These are phyloP conservation scores for Solanum clarkiae DNA, from an alignment of 257 asterid species.

Conservation along the genomic window DNA sequence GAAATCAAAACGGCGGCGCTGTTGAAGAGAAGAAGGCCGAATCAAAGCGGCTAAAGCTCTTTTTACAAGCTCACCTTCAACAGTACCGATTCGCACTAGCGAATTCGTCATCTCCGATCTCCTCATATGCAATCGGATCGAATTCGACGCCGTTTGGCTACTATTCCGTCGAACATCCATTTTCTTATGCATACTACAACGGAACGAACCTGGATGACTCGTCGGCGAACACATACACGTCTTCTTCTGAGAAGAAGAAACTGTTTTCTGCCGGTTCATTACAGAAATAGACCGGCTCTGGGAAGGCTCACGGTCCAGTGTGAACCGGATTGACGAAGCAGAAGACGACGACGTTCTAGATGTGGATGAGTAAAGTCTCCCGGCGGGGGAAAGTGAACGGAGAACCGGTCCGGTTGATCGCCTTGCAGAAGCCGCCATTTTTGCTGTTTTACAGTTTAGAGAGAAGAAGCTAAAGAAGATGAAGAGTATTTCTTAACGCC, in stretches of 20 bases:
- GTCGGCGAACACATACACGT: conserved; percentile 58
- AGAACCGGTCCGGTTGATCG: background rate
- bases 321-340: background rate
- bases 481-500: background rate
- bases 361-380: background rate
- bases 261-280: background rate
- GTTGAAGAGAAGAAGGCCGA: conserved; percentile 41
- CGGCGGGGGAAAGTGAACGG: background rate
- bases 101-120: conserved; percentile 38
- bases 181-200: conserved; percentile 45
- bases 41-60: conserved; percentile 37
- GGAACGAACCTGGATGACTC: conserved; percentile 52
- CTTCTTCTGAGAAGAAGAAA: conserved; percentile 1
- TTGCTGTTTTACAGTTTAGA: background rate
- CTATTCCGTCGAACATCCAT: background rate
- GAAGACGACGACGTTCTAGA: background rate
- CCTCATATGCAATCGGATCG: conserved; percentile 20
- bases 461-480: background rate
- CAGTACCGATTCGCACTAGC: conserved; percentile 23
- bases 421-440: conserved; percentile 14
- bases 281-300: conserved; percentile 19
- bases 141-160: conserved; percentile 2
- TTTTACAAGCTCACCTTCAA: conserved; percentile 29
- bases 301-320: background rate
- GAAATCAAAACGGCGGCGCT: conserved; percentile 30